Evolutionary conservation across 805 yeast species (phyloP).

Genomic region (Myxozyma mucilagina): DNA sequence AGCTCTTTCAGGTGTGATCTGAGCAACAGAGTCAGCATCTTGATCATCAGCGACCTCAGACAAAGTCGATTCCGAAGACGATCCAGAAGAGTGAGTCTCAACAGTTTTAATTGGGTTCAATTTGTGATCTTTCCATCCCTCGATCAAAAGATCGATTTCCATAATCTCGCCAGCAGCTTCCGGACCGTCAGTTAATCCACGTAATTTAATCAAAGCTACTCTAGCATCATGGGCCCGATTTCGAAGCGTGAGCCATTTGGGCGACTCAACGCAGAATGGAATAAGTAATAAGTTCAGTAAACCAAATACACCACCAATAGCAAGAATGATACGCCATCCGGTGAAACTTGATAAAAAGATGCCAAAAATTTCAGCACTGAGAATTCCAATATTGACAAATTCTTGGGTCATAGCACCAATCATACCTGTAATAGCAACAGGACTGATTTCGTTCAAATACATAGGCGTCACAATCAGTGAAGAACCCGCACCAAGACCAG

Average conservation of each 20-base stretch:
- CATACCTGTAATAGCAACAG: constrained; percentile 64
- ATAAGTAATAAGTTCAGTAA: constrained; percentile 48
- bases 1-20: constrained; percentile 1
- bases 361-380: constrained; percentile 75
- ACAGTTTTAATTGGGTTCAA: neutral
- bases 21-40: constrained; percentile 8
- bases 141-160: constrained; percentile 25
- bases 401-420: constrained; percentile 91
- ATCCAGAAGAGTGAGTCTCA: neutral
- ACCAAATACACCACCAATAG: constrained; percentile 61
- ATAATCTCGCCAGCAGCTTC: constrained; percentile 16
- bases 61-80: constrained; percentile 24
- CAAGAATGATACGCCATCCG: constrained; percentile 72
- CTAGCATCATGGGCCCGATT: constrained; percentile 50
- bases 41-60: constrained; percentile 15
- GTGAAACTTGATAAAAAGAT: constrained; percentile 61
- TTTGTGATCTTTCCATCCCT: constrained; percentile 25
- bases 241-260: constrained; percentile 70
- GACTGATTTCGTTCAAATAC: constrained; percentile 77
- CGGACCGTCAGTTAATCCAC: constrained; percentile 38
- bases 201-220: constrained; percentile 41
- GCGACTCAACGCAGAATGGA: constrained; percentile 63
- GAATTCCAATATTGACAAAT: constrained; percentile 79
- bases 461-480: constrained; percentile 84
- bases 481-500: constrained; percentile 86